Percentiles rank a stretch among this genome's conserved stretches.
These are phyloP conservation scores for Roridomyces roridus DNA, from an alignment of 768 basidiomycete genomes.

Conservation along the genomic window DNA sequence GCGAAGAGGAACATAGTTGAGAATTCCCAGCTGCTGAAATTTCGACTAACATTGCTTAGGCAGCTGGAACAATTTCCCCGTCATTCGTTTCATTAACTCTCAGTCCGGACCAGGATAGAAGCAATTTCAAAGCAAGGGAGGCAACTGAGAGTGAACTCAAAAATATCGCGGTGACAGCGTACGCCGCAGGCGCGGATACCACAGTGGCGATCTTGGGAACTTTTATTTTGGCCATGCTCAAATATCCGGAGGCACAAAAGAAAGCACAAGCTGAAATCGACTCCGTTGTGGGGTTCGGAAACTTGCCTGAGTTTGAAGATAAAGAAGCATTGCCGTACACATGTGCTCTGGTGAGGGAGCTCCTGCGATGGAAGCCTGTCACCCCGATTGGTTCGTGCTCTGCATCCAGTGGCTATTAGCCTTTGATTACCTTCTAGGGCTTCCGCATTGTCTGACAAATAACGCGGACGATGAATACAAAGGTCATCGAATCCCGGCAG, in stretches of 20 bases:
- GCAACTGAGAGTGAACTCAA: no score
- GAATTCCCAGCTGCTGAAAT: no score
- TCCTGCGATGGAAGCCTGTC: conserved; percentile 41
- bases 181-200: conserved; percentile 46
- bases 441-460: no score
- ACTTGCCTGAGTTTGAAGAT: conserved; percentile 43
- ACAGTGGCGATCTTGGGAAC: conserved; percentile 40
- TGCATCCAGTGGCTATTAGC: no score
- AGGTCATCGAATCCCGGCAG: neutral
- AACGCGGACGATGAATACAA: conserved; percentile 3
- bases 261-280: conserved; percentile 49
- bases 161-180: conserved; percentile 36
- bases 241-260: conserved; percentile 43
- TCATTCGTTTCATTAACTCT: no score
- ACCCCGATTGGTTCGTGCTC: conserved; percentile 34
- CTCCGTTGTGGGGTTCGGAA: conserved; percentile 32
- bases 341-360: conserved; percentile 45
- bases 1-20: no score
- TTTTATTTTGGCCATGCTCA: conserved; percentile 45
- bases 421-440: no score
- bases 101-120: no score
- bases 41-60: no score
- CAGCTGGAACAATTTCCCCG: no score
- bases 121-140: no score
- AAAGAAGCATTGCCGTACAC: conserved; percentile 40